Conservation (phyloP, 129 eudicot genomes). For the Deinandra increscens region DNA sequence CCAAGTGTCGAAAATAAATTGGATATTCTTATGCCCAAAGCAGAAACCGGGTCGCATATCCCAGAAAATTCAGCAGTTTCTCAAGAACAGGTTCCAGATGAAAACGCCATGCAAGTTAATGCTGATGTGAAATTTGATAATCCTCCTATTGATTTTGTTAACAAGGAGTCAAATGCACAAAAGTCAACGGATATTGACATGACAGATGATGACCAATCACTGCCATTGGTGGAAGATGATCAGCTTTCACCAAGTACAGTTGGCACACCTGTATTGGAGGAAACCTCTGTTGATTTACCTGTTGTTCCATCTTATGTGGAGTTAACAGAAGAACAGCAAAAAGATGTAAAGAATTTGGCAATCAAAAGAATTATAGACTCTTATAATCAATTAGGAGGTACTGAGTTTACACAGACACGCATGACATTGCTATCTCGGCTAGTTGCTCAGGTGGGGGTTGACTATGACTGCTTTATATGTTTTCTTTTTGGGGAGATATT, state of each 20-base stretch:
- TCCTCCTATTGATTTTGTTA: slow-evolving; percentile 38
- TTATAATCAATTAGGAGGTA: slow-evolving; percentile 48
- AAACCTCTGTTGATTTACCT: slow-evolving; percentile 57
- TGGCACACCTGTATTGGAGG: slow-evolving; percentile 47
- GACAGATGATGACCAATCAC: slow-evolving; percentile 44
- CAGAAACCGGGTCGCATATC: slow-evolving; percentile 33
- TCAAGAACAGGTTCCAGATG: slow-evolving; percentile 43
- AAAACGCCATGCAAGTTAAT: slow-evolving; percentile 35
- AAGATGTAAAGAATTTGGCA: slow-evolving; percentile 45
- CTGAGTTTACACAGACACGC: slow-evolving; percentile 59
- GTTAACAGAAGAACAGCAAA: slow-evolving; percentile 56
- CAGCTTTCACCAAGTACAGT: slow-evolving; percentile 58
- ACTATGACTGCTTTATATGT: slow-evolving; percentile 32
- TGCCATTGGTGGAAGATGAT: slow-evolving; percentile 48
- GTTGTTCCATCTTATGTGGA: slow-evolving; percentile 64
- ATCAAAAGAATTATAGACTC: slow-evolving; percentile 63
- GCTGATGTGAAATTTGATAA: slow-evolving; percentile 37
- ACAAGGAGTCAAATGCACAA: slow-evolving; percentile 34
- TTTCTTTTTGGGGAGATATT: slow-evolving; percentile 23
- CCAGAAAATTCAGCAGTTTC: slow-evolving; percentile 25
- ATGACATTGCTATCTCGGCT: slow-evolving; percentile 80
- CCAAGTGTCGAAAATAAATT: slow-evolving; percentile 36
- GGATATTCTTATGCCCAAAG: slow-evolving; percentile 34
- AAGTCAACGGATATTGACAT: slow-evolving; percentile 30
- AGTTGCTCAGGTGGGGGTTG: slow-evolving; percentile 88